phyloP scores from a whole-genome alignment of 257 asterid genomes.

The Hygrophila difformis region DNA sequence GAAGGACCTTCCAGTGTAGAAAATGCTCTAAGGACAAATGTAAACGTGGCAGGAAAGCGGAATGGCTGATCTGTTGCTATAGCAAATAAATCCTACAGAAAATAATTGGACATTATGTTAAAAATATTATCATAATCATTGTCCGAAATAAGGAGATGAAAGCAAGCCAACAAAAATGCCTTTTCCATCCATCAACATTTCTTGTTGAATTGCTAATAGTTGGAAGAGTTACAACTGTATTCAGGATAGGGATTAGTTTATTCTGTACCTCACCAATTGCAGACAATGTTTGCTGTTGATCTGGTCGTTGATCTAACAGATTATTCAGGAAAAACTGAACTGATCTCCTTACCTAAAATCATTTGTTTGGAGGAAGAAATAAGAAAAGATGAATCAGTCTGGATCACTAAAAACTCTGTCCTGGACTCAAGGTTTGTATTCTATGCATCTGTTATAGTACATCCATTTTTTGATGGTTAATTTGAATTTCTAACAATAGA shows the following conservation, averaged over 20 bases:
- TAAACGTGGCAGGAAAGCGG: slow-evolving; percentile 88
- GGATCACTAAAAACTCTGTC: too few relatives aligned
- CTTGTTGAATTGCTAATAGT: too few relatives aligned
- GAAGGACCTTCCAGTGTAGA: slow-evolving; percentile 88
- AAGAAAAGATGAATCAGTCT: not conserved
- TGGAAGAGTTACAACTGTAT: not conserved
- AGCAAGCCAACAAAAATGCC: not conserved
- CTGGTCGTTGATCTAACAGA: slow-evolving; percentile 76
- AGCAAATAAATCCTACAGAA: slow-evolving; percentile 99
- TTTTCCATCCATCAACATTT: not conserved
- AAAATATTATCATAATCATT: too few relatives aligned
- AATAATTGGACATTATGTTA: too few relatives aligned
- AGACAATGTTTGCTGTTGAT: slow-evolving; percentile 86
- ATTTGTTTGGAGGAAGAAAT: not conserved
- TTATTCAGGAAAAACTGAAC: slow-evolving; percentile 92
- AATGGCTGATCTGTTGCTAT: slow-evolving; percentile 98
- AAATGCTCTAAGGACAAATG: slow-evolving; percentile 89
- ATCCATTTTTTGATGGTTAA: too few relatives aligned
- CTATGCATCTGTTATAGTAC: too few relatives aligned
- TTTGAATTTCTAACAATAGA: not conserved
- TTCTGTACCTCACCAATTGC: slow-evolving; percentile 89
- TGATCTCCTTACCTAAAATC: slow-evolving; percentile 78
- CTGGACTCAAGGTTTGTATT: not conserved
- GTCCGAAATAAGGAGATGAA: too few relatives aligned
- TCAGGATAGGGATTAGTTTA: not conserved